Evolutionary conservation across 306 rosid species (phyloP), one percentile per base, ranked within the genome.

Genomic region (Sicyos edulis): DNA sequence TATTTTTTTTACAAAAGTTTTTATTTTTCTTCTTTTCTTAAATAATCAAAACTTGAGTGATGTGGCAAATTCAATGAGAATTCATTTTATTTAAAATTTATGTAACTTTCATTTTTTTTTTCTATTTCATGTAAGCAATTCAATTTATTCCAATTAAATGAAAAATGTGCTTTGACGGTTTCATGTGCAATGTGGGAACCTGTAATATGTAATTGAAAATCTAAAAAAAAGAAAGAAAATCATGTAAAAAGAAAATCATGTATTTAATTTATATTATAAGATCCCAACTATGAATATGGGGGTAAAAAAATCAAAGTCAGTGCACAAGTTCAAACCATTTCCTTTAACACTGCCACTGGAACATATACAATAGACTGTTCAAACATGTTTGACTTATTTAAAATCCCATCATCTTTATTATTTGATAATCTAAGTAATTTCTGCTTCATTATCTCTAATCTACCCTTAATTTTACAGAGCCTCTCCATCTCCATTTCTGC

Each of bases 401-500:
- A 82, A 73, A 45, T 79, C 72, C 52, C 52, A 40, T 76, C 77
- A 69, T 63, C 76, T 49, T 81, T 82, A 64, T 17, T 57, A 49
- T 52, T 81, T 74, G 77, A 85, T 75, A 83, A 71, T 74, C 40
- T 74, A 37, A 53, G 68, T 78, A 88, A 73, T 76, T 76, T 83
- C 76, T 78, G 88, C 82, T 73, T 81, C 80, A 91, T 34, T 29
- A 15, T 78, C 65, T 86, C 85, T 75, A 91, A 10, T 78, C 81
- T 84, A 59, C 12, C 72, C 83, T 82, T 84, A 71, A 77, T 79
- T 79, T 78, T 78, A 79, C 86, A 76, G 5, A 89, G 86, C 69
- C 88, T 89, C 81, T 86, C 89, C 84, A 91, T 83, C 80, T 89
- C 90, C 76, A 74, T 75, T 74, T 87, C 93, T 71, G 96, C 91